Percentiles rank a stretch among this genome's conserved stretches.
Evolutionary conservation across 495 filamentous ascomycete genomes (phyloP).

Genomic region (Penicillium turbatum): DNA sequence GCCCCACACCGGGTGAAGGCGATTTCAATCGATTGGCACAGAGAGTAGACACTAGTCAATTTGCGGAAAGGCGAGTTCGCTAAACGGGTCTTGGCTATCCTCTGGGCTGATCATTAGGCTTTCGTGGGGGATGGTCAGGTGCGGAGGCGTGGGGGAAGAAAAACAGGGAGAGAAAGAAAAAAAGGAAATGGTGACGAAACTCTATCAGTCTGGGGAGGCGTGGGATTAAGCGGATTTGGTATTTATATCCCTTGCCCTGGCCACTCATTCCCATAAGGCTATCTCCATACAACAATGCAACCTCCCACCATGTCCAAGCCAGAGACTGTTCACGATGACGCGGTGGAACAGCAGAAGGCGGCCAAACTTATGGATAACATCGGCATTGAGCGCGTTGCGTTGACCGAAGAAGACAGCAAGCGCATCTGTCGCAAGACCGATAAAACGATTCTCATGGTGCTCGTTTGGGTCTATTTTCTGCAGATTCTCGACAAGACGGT

Average conservation of each 20-base stretch:
- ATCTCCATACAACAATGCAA: neutral
- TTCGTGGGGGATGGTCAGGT: constrained; percentile 4
- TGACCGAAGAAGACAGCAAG: constrained; percentile 50
- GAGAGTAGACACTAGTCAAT: neutral
- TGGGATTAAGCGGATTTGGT: neutral
- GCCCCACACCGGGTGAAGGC: neutral
- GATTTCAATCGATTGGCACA: neutral
- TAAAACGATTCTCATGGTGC: constrained; percentile 50
- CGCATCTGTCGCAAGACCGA: constrained; percentile 61
- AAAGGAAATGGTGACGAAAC: neutral
- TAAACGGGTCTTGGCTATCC: neutral
- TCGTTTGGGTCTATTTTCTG: constrained; percentile 63
- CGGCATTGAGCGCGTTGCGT: constrained; percentile 25
- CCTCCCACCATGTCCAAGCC: constrained; percentile 18
- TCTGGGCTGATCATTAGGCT: neutral
- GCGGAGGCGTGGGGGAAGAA: constrained; percentile 10
- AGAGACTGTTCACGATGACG: constrained; percentile 16
- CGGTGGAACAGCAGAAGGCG: neutral
- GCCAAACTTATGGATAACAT: constrained; percentile 1
- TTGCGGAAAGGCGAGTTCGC: neutral
- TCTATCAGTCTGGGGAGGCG: neutral
- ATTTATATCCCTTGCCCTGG: neutral
- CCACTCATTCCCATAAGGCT: neutral
- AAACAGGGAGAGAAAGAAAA: neutral
- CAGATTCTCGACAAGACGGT: constrained; percentile 64